Conservation (phyloP, 768 basidiomycete genomes). For the Coprinellus aureogranulatus region DNA sequence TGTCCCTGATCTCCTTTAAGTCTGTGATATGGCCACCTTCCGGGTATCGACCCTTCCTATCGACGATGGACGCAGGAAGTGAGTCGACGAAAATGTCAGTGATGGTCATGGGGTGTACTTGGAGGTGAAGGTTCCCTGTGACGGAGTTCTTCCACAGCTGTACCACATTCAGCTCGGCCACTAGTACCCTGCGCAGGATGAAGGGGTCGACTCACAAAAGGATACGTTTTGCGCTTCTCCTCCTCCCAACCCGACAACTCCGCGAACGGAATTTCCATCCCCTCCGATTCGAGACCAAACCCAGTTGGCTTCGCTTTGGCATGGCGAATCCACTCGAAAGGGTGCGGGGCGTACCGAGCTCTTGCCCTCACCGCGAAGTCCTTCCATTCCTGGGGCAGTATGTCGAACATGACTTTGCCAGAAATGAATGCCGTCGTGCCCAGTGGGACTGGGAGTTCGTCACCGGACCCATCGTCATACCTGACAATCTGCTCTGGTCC, state of each 20-base stretch:
- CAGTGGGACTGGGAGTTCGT: conserved; percentile 76
- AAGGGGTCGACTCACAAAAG: conserved; percentile 40
- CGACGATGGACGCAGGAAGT: conserved; percentile 50
- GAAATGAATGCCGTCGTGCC: conserved; percentile 85
- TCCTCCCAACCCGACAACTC: conserved; percentile 86
- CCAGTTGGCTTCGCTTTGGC: conserved; percentile 74
- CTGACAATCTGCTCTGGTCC: conserved; percentile 62
- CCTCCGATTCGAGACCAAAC: conserved; percentile 78
- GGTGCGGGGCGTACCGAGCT: conserved; percentile 81
- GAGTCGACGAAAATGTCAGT: conserved; percentile 62
- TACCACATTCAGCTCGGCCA: too few species aligned
- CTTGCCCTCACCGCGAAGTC: conserved; percentile 73
- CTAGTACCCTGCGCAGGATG: background rate
- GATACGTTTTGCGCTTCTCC: conserved; percentile 66
- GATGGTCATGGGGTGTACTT: conserved; percentile 77
- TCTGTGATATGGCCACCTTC: conserved; percentile 21
- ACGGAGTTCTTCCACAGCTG: conserved; percentile 86
- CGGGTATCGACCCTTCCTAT: conserved; percentile 54
- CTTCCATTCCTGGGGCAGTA: conserved; percentile 69
- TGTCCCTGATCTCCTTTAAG: conserved; percentile 16
- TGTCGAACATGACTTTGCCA: conserved; percentile 81
- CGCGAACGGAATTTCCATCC: conserved; percentile 59
- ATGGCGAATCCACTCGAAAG: conserved; percentile 88
- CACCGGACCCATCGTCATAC: conserved; percentile 87
- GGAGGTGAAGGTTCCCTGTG: conserved; percentile 73